Percentiles rank a stretch among this genome's conserved stretches.
phyloP scores from a whole-genome alignment of 2,329 filamentous ascomycete species.

The Sporothrix inflata region DNA sequence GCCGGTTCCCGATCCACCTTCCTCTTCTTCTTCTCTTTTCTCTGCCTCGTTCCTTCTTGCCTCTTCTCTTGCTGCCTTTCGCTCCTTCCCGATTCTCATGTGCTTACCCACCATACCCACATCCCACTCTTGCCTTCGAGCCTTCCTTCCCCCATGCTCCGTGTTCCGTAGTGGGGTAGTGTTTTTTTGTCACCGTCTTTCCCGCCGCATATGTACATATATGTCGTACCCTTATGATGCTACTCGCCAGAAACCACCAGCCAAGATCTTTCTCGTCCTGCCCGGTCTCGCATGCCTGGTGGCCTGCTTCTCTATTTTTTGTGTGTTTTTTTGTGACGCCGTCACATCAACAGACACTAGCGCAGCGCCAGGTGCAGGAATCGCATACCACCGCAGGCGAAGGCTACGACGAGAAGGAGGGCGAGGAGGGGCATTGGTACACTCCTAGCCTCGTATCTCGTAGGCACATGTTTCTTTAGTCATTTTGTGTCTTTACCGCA shows the following conservation, averaged over 20 bases:
- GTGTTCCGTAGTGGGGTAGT: conserved; percentile 12
- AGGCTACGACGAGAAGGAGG: not conserved
- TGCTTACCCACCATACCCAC: not conserved
- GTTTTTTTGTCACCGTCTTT: conserved; percentile 9
- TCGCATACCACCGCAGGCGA: not conserved
- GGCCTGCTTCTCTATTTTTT: not conserved
- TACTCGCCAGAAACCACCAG: not conserved
- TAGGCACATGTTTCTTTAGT: not conserved
- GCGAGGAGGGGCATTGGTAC: not conserved
- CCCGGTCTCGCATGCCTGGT: not conserved
- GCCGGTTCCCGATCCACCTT: not conserved
- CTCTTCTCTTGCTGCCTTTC: not conserved
- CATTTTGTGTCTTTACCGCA: not conserved
- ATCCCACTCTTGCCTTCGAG: not conserved
- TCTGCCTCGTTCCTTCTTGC: not conserved
- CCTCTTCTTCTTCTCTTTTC: not conserved
- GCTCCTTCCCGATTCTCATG: conserved; percentile 7
- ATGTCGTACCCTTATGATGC: conserved; percentile 1
- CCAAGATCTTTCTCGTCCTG: conserved; percentile 9
- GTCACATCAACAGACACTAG: conserved; percentile 11
- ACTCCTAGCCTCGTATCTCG: not conserved
- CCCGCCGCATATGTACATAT: not conserved
- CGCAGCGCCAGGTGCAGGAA: conserved; percentile 1
- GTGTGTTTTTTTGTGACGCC: conserved; percentile 3
- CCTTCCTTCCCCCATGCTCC: not conserved